These are phyloP conservation scores for Prosopis cineraria DNA, from an alignment of 306 rosid genomes.

Conservation along the genomic window DNA sequence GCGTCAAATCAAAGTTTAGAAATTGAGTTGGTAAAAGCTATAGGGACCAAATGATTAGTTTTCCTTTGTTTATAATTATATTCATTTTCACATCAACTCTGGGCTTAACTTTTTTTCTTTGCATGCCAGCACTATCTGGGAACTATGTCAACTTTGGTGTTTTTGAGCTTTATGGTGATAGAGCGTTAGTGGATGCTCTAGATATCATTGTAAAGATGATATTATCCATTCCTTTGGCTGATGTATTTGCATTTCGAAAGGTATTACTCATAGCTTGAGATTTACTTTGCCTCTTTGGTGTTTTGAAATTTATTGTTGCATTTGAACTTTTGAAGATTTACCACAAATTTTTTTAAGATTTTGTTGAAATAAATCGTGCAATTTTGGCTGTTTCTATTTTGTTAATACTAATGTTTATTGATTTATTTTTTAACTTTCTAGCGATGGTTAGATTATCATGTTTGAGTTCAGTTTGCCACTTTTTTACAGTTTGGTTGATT, in stretches of 20 bases:
- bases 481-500: not conserved
- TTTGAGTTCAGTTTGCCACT: not conserved
- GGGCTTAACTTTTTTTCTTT: conserved; percentile 29
- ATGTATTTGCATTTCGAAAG: conserved; percentile 85
- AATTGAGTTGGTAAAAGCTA: too few relatives aligned
- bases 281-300: not conserved
- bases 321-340: too few relatives aligned
- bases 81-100: conserved; percentile 20
- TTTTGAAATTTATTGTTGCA: not conserved
- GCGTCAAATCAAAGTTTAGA: too few relatives aligned
- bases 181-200: conserved; percentile 79
- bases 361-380: not conserved
- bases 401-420: not conserved
- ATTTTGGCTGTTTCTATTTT: not conserved
- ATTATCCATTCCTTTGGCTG: conserved; percentile 76
- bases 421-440: not conserved
- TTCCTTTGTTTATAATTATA: not conserved
- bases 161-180: conserved; percentile 91
- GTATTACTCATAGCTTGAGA: conserved; percentile 40
- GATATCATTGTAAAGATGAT: conserved; percentile 76
- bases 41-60: too few relatives aligned
- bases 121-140: conserved; percentile 72
- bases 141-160: conserved; percentile 91
- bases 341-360: not conserved
- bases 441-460: not conserved